Percentiles rank a stretch among this genome's conserved stretches.
Conservation (phyloP, 2,329 filamentous ascomycete genomes). For the Coccinonectria pachysandricola region DNA sequence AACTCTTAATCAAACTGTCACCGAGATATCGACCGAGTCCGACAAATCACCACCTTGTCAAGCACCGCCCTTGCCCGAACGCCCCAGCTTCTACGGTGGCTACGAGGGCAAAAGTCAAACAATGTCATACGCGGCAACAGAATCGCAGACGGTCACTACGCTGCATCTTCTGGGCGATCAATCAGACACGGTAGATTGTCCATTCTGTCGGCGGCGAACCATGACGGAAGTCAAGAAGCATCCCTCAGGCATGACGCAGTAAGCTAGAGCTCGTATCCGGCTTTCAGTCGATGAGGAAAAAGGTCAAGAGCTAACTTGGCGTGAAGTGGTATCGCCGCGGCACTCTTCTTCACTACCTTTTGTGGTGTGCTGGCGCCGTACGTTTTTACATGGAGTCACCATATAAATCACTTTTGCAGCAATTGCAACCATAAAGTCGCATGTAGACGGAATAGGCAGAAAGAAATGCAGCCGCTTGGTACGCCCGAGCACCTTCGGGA, state of each 20-base stretch:
- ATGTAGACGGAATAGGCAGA: slow-evolving; percentile 4
- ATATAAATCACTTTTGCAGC: slow-evolving; percentile 16
- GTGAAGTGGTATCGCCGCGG: slow-evolving; percentile 7
- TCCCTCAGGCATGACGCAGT: slow-evolving; percentile 16
- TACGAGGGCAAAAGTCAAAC: too few species aligned
- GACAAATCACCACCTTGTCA: too few species aligned
- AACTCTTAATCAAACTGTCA: too few species aligned
- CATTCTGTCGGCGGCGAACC: slow-evolving; percentile 14
- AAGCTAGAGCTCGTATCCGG: slow-evolving; percentile 1
- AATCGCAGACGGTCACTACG: slow-evolving; percentile 14
- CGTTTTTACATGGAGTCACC: slow-evolving; percentile 10
- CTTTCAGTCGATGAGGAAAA: too few species aligned
- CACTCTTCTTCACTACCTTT: slow-evolving; percentile 15
- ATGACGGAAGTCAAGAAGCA: slow-evolving; percentile 13
- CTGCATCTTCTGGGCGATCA: slow-evolving; percentile 16
- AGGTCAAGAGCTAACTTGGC: too few species aligned
- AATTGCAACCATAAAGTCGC: slow-evolving; percentile 19
- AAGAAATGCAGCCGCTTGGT: slow-evolving; percentile 11
- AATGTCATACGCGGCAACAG: too few species aligned
- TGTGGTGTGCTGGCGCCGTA: slow-evolving; percentile 16
- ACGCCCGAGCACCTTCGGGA: slow-evolving; percentile 18
- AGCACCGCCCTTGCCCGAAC: too few species aligned
- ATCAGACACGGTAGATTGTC: slow-evolving; percentile 16
- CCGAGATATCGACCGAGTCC: too few species aligned
- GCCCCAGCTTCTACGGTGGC: too few species aligned